These are phyloP conservation scores for Botrytis pseudocinerea DNA, from an alignment of 2,329 filamentous ascomycete species.

Conservation along the genomic window DNA sequence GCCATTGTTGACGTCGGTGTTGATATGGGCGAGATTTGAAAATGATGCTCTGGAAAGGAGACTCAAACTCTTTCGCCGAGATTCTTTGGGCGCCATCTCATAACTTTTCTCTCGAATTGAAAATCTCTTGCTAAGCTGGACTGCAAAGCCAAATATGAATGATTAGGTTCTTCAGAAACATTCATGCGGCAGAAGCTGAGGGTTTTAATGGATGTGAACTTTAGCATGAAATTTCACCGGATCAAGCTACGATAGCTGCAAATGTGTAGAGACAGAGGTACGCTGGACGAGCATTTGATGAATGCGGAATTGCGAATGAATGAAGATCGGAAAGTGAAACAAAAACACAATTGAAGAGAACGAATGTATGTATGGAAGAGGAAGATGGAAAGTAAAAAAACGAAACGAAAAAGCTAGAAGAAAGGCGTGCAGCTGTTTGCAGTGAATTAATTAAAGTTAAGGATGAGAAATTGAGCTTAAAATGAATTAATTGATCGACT, in stretches of 20 bases:
- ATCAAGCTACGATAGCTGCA: constrained; percentile 22
- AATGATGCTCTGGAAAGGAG: constrained; percentile 35
- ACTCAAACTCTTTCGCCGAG: constrained; percentile 39
- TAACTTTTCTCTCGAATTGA: constrained; percentile 21
- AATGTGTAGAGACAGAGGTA: constrained; percentile 5
- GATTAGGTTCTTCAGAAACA: constrained; percentile 9
- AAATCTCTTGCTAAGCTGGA: constrained; percentile 20
- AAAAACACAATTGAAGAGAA: constrained; percentile 16
- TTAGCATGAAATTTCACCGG: constrained; percentile 17
- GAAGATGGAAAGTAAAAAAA: background rate
- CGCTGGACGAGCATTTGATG: constrained; percentile 19
- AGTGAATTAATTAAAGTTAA: constrained; percentile 24
- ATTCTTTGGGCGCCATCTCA: constrained; percentile 36
- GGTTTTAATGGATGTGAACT: constrained; percentile 15
- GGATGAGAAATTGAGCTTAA: constrained; percentile 15
- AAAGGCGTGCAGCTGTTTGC: constrained; percentile 19
- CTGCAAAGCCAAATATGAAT: constrained; percentile 20
- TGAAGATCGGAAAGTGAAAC: background rate
- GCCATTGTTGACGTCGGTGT: constrained; percentile 31
- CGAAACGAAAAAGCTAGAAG: background rate
- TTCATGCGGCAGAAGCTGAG: constrained; percentile 21
- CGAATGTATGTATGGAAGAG: background rate
- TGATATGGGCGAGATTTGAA: constrained; percentile 34
- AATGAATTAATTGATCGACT: constrained; percentile 12
- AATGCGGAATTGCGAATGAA: constrained; percentile 14